phyloP scores from a whole-genome alignment of 495 filamentous ascomycete species.

The Extremus antarcticus region DNA sequence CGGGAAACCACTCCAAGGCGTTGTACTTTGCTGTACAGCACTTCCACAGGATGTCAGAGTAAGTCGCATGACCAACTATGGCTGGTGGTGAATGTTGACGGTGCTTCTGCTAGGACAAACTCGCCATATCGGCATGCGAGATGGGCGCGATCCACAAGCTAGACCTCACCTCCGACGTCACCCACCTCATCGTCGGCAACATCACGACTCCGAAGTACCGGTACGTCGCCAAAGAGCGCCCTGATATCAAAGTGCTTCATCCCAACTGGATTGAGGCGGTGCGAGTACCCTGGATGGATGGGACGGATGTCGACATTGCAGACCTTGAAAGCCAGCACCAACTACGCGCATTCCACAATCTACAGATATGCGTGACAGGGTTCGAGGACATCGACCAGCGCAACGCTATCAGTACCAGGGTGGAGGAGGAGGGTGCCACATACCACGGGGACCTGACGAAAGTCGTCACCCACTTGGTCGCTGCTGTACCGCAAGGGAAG shows the following conservation, averaged over 20 bases:
- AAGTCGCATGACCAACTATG: constrained; percentile 25
- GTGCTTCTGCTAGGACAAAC: constrained; percentile 44
- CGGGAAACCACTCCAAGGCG: constrained; percentile 56
- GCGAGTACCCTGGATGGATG: constrained; percentile 68
- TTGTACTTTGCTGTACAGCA: constrained; percentile 85
- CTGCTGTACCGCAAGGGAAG: constrained; percentile 61
- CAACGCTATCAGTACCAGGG: constrained; percentile 51
- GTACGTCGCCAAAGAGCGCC: constrained; percentile 80
- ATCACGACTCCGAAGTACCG: constrained; percentile 85
- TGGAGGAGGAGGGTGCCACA: constrained; percentile 58
- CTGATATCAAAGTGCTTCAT: constrained; percentile 70
- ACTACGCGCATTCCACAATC: constrained; percentile 48
- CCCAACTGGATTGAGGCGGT: constrained; percentile 79
- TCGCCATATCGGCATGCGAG: constrained; percentile 56
- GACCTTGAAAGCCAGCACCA: constrained; percentile 51
- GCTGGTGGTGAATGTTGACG: neutral
- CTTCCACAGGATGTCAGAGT: constrained; percentile 74
- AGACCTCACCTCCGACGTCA: constrained; percentile 92
- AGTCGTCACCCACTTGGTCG: constrained; percentile 76
- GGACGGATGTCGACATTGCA: constrained; percentile 63
- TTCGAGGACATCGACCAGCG: constrained; percentile 68
- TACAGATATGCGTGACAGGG: constrained; percentile 80
- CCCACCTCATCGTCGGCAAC: constrained; percentile 84
- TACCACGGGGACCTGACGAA: constrained; percentile 82
- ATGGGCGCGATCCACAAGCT: constrained; percentile 80